Conservation (phyloP, 2,329 filamentous ascomycete species). For the Colletotrichum salicis region DNA sequence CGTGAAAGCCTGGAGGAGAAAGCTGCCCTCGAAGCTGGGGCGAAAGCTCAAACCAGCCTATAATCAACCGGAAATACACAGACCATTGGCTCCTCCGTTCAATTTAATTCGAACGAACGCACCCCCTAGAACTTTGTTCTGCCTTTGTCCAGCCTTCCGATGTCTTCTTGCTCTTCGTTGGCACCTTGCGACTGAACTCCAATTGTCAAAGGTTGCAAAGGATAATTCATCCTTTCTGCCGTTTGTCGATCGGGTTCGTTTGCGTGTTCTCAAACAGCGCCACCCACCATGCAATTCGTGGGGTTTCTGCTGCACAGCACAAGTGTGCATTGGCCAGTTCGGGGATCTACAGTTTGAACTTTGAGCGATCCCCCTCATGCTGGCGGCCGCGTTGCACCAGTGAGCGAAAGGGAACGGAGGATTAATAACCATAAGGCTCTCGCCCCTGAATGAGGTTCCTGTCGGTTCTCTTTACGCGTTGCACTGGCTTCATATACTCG, state of each 20-base stretch:
- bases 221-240: not conserved
- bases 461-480: not conserved
- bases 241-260: not conserved
- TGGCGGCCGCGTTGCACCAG: not conserved
- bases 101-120: constrained; percentile 22
- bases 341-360: not conserved
- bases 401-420: constrained; percentile 5
- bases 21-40: not conserved
- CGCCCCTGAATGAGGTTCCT: not conserved
- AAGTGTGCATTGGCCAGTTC: not conserved
- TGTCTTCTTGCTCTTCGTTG: not conserved
- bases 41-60: constrained; percentile 24
- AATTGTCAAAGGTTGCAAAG: not conserved
- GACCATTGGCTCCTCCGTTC: not conserved
- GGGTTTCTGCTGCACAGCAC: not conserved
- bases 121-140: not conserved
- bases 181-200: not conserved
- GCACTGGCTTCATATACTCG: not conserved
- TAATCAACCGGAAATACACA: not conserved
- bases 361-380: not conserved
- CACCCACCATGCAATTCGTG: not conserved
- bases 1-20: not conserved
- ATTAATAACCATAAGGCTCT: constrained; percentile 16
- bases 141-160: not conserved
- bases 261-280: not conserved